phyloP scores from a whole-genome alignment of 805 yeast species.

The Candida insectalens region DNA sequence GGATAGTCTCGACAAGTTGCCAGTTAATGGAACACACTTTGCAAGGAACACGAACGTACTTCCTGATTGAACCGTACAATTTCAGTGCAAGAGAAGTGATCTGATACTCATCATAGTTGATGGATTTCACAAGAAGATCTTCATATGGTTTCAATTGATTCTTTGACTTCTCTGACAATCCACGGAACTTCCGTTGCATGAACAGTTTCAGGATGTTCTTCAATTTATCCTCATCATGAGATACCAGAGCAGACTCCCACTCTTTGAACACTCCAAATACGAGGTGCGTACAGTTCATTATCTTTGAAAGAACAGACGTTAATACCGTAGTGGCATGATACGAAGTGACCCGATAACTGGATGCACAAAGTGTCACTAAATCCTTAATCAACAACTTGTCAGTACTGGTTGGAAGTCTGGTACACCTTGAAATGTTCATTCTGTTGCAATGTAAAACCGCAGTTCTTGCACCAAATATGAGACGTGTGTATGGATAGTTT shows the following conservation, averaged over 20 bases:
- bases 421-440: conserved; percentile 59
- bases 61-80: conserved; percentile 33
- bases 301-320: conserved; percentile 57
- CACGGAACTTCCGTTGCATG: conserved; percentile 44
- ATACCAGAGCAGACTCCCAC: conserved; percentile 34
- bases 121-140: conserved; percentile 41
- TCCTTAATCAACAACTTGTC: conserved; percentile 59
- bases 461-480: conserved; percentile 65
- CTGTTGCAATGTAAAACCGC: conserved; percentile 70
- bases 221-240: conserved; percentile 42
- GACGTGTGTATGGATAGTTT: conserved; percentile 66
- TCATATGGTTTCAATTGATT: conserved; percentile 39
- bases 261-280: conserved; percentile 39
- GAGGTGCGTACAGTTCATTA: conserved; percentile 44
- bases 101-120: conserved; percentile 44
- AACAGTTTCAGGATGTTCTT: conserved; percentile 58
- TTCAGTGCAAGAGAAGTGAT: conserved; percentile 46
- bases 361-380: conserved; percentile 52
- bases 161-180: conserved; percentile 49
- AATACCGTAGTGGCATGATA: conserved; percentile 60
- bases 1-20: conserved; percentile 31
- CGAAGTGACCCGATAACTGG: conserved; percentile 63
- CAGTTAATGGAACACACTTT: conserved; percentile 43
- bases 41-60: conserved; percentile 36
- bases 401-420: conserved; percentile 56